Evolutionary conservation across 768 basidiomycete species (phyloP).

Genomic region (Collybiopsis luxurians): DNA sequence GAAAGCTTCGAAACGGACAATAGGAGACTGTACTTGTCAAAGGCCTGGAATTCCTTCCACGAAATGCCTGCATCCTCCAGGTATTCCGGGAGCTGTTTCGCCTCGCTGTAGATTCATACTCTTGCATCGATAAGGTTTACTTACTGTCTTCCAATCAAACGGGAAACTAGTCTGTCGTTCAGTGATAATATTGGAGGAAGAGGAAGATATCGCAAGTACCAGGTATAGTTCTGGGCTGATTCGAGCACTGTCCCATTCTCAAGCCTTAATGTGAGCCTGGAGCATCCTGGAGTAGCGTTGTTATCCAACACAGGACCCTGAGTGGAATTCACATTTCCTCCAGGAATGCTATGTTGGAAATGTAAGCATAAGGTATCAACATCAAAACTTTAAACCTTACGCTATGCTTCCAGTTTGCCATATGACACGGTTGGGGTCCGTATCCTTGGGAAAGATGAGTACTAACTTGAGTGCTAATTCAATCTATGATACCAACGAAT

Average conservation of each 20-base stretch:
- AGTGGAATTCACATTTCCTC: neutral
- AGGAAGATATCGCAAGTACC: too few species aligned
- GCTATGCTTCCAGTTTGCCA: too few species aligned
- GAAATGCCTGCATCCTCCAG: too few species aligned
- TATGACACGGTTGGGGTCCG: too few species aligned
- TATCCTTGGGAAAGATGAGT: neutral
- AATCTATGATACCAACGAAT: too few species aligned
- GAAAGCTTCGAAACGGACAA: neutral
- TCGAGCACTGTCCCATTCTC: neutral
- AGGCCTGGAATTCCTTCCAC: too few species aligned
- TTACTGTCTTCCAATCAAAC: neutral
- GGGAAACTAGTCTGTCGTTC: neutral
- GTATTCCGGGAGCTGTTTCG: neutral
- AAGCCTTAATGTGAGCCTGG: neutral
- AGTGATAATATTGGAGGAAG: too few species aligned
- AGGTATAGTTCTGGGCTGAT: neutral
- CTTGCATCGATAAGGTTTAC: neutral
- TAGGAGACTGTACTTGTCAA: neutral
- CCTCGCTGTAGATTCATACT: neutral
- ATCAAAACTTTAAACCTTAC: too few species aligned
- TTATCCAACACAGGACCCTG: neutral
- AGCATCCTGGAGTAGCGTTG: neutral
- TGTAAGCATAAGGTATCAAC: too few species aligned
- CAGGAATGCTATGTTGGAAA: too few species aligned
- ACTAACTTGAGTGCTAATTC: too few species aligned